A percentile compares a stretch with the other conserved stretches of the same genome.
Evolutionary conservation across 495 filamentous ascomycete genomes (phyloP).

Genomic region (Filosporella fistucella): DNA sequence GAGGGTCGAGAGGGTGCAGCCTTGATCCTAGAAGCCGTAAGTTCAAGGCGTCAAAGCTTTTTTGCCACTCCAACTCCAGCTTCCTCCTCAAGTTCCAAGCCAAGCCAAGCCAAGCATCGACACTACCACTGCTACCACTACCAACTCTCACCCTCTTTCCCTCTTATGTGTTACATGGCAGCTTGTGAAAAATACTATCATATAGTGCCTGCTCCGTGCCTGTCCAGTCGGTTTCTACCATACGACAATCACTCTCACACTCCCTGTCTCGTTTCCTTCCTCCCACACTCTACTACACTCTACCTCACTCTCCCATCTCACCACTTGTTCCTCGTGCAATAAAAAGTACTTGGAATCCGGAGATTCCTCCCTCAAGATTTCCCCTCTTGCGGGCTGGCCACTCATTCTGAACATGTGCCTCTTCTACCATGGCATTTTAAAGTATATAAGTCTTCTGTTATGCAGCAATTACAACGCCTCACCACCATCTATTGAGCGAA

Average conservation of each 20-base stretch:
- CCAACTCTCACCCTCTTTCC: neutral
- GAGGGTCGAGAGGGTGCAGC: conserved; percentile 28
- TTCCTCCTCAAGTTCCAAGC: neutral
- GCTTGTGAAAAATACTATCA: neutral
- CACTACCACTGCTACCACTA: neutral
- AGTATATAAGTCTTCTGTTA: no score
- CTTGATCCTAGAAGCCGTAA: conserved; percentile 26
- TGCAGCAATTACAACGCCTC: no score
- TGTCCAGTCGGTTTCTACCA: neutral
- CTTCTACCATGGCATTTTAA: no score
- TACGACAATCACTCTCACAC: neutral
- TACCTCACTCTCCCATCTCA: no score
- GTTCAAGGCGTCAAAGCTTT: conserved; percentile 13
- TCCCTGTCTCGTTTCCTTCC: no score
- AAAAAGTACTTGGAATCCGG: no score
- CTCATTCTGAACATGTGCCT: no score
- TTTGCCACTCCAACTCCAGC: neutral
- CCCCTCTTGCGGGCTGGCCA: no score
- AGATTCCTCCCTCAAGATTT: no score
- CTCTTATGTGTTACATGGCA: neutral
- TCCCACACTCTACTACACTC: no score
- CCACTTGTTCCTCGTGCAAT: no score
- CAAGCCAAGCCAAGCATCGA: neutral
- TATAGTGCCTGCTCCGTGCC: neutral
- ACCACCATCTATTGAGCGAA: no score